A percentile compares a stretch with the other conserved stretches of the same genome.
Evolutionary conservation across 441 rosid genomes (phyloP).

Genomic region (Gossypium trilobum): DNA sequence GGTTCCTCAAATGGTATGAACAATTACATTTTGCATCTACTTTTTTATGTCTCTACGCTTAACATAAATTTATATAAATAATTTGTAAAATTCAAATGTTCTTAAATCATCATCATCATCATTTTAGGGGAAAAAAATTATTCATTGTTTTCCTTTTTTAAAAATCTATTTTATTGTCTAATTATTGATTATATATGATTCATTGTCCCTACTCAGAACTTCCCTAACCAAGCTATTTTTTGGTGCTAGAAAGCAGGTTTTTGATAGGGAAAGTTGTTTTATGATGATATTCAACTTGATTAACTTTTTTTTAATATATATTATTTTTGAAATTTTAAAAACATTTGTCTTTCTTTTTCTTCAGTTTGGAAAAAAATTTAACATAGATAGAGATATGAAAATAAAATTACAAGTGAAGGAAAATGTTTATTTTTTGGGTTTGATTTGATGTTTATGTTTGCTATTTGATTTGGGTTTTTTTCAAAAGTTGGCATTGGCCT

Average conservation of each 20-base stretch:
- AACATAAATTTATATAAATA: not conserved
- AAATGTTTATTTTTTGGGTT: not conserved
- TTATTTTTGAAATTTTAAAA: not conserved
- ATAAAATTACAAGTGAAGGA: not conserved
- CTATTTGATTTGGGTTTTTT: not conserved
- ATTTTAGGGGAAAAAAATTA: too few relatives aligned
- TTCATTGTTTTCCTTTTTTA: not conserved
- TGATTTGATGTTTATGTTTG: not conserved
- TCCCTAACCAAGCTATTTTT: not conserved
- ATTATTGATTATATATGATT: not conserved
- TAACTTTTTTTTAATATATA: not conserved
- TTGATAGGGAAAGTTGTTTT: not conserved
- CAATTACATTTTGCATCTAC: not conserved
- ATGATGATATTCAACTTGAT: not conserved
- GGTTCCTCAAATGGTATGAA: not conserved
- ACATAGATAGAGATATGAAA: too few relatives aligned
- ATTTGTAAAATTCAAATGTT: not conserved
- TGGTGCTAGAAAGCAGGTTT: not conserved
- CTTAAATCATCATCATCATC: too few relatives aligned
- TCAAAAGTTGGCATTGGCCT: too few relatives aligned
- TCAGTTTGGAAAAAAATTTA: not conserved
- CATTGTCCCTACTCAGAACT: not conserved
- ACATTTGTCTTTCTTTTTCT: not conserved
- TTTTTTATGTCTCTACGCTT: not conserved
- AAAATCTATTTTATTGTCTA: not conserved